Evolutionary conservation across 1,284 basidiomycete genomes (phyloP).

Genomic region (Baeospora myosura): DNA sequence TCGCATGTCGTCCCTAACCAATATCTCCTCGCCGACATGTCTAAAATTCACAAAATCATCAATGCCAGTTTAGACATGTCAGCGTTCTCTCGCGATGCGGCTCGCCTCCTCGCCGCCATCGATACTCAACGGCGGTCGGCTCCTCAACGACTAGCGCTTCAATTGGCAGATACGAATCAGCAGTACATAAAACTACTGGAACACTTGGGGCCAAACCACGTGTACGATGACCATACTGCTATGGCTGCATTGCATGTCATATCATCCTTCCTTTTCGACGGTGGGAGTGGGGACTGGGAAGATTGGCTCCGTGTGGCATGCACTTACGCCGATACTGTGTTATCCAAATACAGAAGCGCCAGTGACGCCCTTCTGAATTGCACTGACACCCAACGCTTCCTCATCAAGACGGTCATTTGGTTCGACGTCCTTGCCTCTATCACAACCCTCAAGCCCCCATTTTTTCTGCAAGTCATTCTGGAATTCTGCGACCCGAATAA

Average conservation of each 20-base stretch:
- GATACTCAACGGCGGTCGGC: constrained; percentile 30
- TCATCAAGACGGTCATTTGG: constrained; percentile 78
- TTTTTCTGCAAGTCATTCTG: constrained; percentile 50
- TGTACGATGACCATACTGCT: constrained; percentile 55
- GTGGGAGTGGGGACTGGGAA: constrained; percentile 63
- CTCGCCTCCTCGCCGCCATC: constrained; percentile 48
- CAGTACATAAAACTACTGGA: constrained; percentile 20
- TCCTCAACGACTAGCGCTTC: constrained; percentile 17
- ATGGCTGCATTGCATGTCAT: constrained; percentile 69
- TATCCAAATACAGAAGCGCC: constrained; percentile 25
- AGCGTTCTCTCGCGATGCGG: constrained; percentile 43
- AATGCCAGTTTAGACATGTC: constrained; percentile 31
- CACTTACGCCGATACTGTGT: constrained; percentile 40
- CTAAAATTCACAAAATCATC: constrained; percentile 42
- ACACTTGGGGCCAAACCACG: constrained; percentile 20
- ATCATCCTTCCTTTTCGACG: constrained; percentile 67
- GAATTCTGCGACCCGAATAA: constrained; percentile 43
- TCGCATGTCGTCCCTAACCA: constrained; percentile 52
- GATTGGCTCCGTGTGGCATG: constrained; percentile 54
- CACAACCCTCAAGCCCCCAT: constrained; percentile 51
- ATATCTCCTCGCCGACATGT: constrained; percentile 54
- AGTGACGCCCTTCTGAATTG: constrained; percentile 41
- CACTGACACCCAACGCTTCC: constrained; percentile 47
- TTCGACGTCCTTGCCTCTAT: constrained; percentile 76
- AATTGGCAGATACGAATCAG: constrained; percentile 20